Conservation (phyloP, 2,329 filamentous ascomycete genomes). For the Coleophoma crateriformis region DNA sequence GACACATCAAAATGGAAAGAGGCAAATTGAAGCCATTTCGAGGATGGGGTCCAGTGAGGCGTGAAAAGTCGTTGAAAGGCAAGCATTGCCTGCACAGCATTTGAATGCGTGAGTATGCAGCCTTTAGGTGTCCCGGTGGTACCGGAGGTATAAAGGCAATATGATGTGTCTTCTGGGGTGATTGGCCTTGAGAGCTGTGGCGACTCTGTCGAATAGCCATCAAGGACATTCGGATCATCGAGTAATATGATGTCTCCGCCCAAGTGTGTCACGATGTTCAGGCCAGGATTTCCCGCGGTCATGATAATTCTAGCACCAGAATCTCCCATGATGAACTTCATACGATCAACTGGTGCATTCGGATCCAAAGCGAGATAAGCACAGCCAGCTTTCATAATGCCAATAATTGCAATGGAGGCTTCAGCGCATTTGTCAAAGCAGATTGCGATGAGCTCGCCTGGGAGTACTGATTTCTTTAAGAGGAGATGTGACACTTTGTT, state of each 20-base stretch:
- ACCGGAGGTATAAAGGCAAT: conserved; percentile 31
- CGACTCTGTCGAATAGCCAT: conserved; percentile 14
- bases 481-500: conserved; percentile 70
- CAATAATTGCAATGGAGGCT: conserved; percentile 29
- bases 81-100: conserved; percentile 83
- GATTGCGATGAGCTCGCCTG: conserved; percentile 42
- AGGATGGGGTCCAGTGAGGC: conserved; percentile 66
- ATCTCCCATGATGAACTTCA: conserved; percentile 42
- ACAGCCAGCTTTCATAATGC: conserved; percentile 29
- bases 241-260: conserved; percentile 15
- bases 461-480: conserved; percentile 35
- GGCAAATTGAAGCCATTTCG: conserved; percentile 87
- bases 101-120: conserved; percentile 83
- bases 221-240: conserved; percentile 17
- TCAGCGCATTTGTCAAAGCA: conserved; percentile 32
- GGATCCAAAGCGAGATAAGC: conserved; percentile 34
- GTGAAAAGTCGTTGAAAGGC: conserved; percentile 76
- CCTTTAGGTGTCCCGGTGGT: conserved; percentile 32
- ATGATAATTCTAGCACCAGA: conserved; percentile 62
- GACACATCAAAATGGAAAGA: conserved; percentile 94
- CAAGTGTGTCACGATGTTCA: conserved; percentile 27
- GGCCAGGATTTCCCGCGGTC: conserved; percentile 41
- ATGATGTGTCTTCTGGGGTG: conserved; percentile 20
- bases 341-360: conserved; percentile 26
- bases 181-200: conserved; percentile 15